A percentile compares a stretch with the other conserved stretches of the same genome.
Conservation (phyloP, 139 green algal genomes). For the Ettlia oleoabundans region DNA sequence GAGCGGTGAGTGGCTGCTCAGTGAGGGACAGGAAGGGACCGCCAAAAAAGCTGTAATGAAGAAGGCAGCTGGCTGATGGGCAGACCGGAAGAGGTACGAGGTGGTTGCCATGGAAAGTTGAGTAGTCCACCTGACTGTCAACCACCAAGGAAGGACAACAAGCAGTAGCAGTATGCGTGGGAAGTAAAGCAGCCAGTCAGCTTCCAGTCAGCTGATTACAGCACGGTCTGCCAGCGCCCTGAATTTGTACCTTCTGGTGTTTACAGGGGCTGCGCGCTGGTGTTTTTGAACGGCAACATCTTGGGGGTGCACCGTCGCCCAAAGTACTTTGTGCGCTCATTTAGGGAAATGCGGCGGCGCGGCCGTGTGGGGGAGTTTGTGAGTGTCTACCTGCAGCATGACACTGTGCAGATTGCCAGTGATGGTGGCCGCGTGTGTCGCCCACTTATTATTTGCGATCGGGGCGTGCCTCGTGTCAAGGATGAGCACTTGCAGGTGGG, state of each 20-base stretch:
- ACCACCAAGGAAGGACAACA: no score
- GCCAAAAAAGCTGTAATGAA: no score
- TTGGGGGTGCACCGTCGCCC: conserved; percentile 81
- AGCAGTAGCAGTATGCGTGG: no score
- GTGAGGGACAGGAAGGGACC: no score
- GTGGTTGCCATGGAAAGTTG: no score
- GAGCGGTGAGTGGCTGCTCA: conserved; percentile 17
- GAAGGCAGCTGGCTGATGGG: no score
- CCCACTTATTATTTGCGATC: conserved; percentile 97
- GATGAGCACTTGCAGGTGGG: conserved; percentile 76
- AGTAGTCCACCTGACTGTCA: no score
- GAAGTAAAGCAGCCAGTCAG: no score
- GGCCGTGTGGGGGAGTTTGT: conserved; percentile 86
- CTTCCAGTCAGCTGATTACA: no score
- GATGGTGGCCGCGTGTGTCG: conserved; percentile 96
- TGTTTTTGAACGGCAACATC: conserved; percentile 96
- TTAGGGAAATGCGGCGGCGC: conserved; percentile 73
- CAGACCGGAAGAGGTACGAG: no score
- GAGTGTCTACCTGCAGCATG: conserved; percentile 74
- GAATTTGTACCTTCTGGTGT: no score
- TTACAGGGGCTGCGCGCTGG: conserved; percentile 60
- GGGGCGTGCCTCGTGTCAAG: conserved; percentile 84
- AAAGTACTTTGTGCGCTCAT: conserved; percentile 56
- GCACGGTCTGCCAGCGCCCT: no score
- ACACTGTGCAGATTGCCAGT: conserved; percentile 73